Percentiles rank a stretch among this genome's conserved stretches.
These are phyloP conservation scores for Cicer bijugum DNA, from an alignment of 306 rosid species.

Conservation along the genomic window DNA sequence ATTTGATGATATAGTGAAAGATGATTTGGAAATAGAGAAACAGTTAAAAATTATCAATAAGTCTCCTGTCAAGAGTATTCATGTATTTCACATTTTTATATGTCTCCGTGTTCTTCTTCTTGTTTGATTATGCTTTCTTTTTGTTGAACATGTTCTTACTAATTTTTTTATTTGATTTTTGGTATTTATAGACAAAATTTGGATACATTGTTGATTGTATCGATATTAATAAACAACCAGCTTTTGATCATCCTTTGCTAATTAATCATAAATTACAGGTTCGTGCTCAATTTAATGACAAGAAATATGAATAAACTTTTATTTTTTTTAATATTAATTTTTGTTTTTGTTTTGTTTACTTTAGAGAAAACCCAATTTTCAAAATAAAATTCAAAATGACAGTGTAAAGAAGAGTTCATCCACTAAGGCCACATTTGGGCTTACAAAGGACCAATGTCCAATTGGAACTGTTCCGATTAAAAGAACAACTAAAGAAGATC, in stretches of 20 bases:
- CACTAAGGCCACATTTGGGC: neutral
- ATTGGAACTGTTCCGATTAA: neutral
- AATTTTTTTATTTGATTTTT: neutral
- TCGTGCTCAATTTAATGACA: too few species aligned
- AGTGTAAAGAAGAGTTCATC: too few species aligned
- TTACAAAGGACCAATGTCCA: slow-evolving; percentile 10
- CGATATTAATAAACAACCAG: neutral
- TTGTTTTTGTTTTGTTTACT: neutral
- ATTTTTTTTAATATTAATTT: too few species aligned
- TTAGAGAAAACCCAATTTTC: slow-evolving; percentile 10
- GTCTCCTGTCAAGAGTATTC: neutral
- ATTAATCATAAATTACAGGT: neutral
- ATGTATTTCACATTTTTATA: neutral
- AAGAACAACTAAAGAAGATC: neutral
- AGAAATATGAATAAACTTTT: too few species aligned
- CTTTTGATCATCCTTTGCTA: neutral
- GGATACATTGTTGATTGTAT: neutral
- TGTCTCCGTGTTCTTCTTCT: neutral
- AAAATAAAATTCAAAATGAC: neutral
- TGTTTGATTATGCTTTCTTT: neutral
- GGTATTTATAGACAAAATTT: neutral
- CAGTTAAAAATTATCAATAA: neutral
- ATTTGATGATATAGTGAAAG: neutral
- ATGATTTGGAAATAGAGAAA: neutral
- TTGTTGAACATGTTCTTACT: neutral